Percentiles rank a stretch among this genome's conserved stretches.
Evolutionary conservation across 2,329 filamentous ascomycete genomes (phyloP).

Genomic region (Colletotrichum scovillei): DNA sequence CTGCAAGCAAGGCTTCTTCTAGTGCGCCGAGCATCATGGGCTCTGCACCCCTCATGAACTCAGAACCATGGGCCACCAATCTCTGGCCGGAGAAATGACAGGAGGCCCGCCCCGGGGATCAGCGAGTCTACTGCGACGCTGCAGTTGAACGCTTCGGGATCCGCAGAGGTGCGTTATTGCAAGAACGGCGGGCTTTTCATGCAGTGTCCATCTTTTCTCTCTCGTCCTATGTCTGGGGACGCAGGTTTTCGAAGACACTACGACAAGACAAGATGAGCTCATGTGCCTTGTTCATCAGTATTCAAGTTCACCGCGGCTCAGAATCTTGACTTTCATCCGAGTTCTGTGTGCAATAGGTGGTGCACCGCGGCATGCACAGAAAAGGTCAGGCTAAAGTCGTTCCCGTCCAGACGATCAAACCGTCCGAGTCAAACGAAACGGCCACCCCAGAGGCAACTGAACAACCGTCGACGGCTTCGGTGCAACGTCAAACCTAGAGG

Average conservation of each 20-base stretch:
- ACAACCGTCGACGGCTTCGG: conserved; percentile 20
- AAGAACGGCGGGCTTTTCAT: conserved; percentile 11
- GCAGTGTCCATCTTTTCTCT: conserved; percentile 1
- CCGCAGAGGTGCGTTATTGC: conserved; percentile 16
- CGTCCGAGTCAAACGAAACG: conserved; percentile 18
- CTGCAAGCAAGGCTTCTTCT: conserved; percentile 1
- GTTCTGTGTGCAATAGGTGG: neutral
- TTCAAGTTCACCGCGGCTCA: neutral
- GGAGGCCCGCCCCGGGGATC: conserved; percentile 19
- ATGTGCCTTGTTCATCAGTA: neutral
- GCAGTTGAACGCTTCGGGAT: neutral
- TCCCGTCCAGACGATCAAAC: conserved; percentile 1
- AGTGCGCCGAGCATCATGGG: conserved; percentile 6
- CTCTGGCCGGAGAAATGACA: conserved; percentile 17
- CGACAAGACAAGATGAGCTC: neutral
- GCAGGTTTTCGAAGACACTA: neutral
- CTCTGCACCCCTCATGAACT: neutral
- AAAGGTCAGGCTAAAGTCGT: neutral
- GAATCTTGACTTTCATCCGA: neutral
- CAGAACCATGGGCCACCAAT: neutral
- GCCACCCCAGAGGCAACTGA: neutral
- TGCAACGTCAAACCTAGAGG: neutral
- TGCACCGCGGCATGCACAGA: neutral
- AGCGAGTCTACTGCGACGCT: conserved; percentile 25
- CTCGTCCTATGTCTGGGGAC: neutral